These are phyloP conservation scores for Botrytis tulipae DNA, from an alignment of 2,329 filamentous ascomycete genomes.

Conservation along the genomic window DNA sequence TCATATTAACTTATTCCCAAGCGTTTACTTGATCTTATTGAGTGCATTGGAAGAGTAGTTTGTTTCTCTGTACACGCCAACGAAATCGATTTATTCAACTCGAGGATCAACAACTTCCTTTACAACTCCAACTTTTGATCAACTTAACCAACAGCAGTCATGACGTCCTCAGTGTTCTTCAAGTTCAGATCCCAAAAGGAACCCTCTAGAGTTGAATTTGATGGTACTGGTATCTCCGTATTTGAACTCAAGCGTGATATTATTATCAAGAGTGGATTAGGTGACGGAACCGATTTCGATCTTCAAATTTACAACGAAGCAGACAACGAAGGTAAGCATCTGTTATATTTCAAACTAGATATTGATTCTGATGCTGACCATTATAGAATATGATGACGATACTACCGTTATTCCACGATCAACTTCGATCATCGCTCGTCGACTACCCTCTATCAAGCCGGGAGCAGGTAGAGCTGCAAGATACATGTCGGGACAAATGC, in stretches of 20 bases:
- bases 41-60: slow-evolving; percentile 30
- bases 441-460: slow-evolving; percentile 77
- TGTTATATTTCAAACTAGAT: background rate
- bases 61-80: slow-evolving; percentile 23
- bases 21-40: slow-evolving; percentile 28
- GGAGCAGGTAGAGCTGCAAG: slow-evolving; percentile 88
- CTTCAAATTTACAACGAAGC: slow-evolving; percentile 92
- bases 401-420: slow-evolving; percentile 96
- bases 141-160: slow-evolving; percentile 29
- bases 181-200: slow-evolving; percentile 99
- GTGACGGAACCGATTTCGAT: slow-evolving; percentile 95
- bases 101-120: slow-evolving; percentile 21
- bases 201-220: slow-evolving; percentile 89
- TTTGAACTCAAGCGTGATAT: slow-evolving; percentile 99
- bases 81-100: slow-evolving; percentile 20
- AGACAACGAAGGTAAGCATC: slow-evolving; percentile 76
- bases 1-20: slow-evolving; percentile 32
- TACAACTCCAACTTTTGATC: slow-evolving; percentile 22
- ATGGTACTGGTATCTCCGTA: slow-evolving; percentile 95
- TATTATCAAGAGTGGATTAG: slow-evolving; percentile 88
- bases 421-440: slow-evolving; percentile 85
- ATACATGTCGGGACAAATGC: slow-evolving; percentile 96
- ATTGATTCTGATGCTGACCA: slow-evolving; percentile 41
- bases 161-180: slow-evolving; percentile 87
- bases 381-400: slow-evolving; percentile 90